These are phyloP conservation scores for Boechera stricta DNA, from an alignment of 345 rosid species.

Conservation along the genomic window DNA sequence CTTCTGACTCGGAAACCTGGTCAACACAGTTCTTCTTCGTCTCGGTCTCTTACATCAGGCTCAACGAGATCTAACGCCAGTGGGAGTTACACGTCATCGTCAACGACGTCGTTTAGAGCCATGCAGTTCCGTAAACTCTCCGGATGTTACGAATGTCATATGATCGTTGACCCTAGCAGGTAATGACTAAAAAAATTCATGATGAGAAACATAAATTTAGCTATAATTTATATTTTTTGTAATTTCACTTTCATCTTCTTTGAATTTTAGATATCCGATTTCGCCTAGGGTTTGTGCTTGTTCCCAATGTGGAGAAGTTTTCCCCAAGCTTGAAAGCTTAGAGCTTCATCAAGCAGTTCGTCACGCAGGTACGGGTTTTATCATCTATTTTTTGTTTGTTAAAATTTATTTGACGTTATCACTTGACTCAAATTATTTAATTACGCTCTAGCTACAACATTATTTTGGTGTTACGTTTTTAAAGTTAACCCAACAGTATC, in stretches of 20 bases:
- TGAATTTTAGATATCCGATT: constrained; percentile 60
- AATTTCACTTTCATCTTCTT: not conserved
- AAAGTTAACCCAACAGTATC: constrained; percentile 19
- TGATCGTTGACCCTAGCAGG: constrained; percentile 96
- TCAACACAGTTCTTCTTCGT: constrained; percentile 47
- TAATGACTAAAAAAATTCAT: constrained; percentile 27
- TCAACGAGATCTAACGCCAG: constrained; percentile 62
- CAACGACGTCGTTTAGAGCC: constrained; percentile 68
- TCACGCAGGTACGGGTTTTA: constrained; percentile 71
- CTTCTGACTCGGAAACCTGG: constrained; percentile 59
- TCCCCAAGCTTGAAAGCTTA: constrained; percentile 88
- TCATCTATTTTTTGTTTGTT: not conserved
- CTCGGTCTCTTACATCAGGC: constrained; percentile 54
- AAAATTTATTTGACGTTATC: not conserved
- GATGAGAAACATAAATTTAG: not conserved
- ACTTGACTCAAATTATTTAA: constrained; percentile 1
- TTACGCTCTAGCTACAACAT: not conserved
- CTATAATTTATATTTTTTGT: not conserved
- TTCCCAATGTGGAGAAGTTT: constrained; percentile 92
- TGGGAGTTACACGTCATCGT: constrained; percentile 46
- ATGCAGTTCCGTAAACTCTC: constrained; percentile 97
- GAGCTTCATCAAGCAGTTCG: constrained; percentile 98
- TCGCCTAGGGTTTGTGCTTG: constrained; percentile 79
- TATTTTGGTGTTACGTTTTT: constrained; percentile 1
- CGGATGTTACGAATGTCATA: constrained; percentile 95